A percentile compares a stretch with the other conserved stretches of the same genome.
Evolutionary conservation across 805 yeast species (phyloP).

Genomic region (Myxozyma neglecta): DNA sequence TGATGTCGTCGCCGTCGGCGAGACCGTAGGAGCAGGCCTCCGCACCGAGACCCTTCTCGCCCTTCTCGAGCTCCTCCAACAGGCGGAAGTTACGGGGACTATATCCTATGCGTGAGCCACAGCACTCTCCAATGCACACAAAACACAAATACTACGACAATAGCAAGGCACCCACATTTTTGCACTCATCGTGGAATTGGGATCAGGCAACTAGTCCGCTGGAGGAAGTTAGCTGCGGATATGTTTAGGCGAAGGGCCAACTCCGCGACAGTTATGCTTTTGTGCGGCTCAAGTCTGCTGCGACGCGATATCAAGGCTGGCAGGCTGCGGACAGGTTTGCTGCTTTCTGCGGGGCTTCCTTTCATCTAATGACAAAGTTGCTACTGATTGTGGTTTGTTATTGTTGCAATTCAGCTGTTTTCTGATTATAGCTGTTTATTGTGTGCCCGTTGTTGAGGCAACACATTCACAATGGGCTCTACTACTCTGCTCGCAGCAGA

Average conservation of each 20-base stretch:
- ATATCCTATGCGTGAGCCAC: too few species aligned
- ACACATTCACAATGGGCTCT: constrained; percentile 43
- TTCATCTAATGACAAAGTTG: too few species aligned
- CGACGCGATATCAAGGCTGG: too few species aligned
- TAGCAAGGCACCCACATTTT: constrained; percentile 20
- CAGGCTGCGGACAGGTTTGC: too few species aligned
- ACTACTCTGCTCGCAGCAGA: constrained; percentile 57
- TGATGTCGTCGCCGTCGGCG: constrained; percentile 83
- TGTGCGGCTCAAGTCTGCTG: too few species aligned
- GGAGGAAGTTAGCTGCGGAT: background rate
- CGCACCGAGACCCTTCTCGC: constrained; percentile 96
- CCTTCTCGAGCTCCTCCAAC: constrained; percentile 94
- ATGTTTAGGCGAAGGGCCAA: background rate
- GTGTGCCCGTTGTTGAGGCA: background rate
- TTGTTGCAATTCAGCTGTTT: too few species aligned
- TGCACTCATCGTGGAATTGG: constrained; percentile 21
- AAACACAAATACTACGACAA: background rate
- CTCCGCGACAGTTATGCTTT: too few species aligned
- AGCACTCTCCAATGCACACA: background rate
- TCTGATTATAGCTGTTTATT: too few species aligned
- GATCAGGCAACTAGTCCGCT: too few species aligned
- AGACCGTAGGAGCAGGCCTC: constrained; percentile 96
- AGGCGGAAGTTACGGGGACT: constrained; percentile 90
- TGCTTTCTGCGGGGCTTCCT: too few species aligned
- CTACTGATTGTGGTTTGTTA: too few species aligned